Conservation (phyloP, 1,284 basidiomycete species). For the Xerocomus amazonicus region DNA sequence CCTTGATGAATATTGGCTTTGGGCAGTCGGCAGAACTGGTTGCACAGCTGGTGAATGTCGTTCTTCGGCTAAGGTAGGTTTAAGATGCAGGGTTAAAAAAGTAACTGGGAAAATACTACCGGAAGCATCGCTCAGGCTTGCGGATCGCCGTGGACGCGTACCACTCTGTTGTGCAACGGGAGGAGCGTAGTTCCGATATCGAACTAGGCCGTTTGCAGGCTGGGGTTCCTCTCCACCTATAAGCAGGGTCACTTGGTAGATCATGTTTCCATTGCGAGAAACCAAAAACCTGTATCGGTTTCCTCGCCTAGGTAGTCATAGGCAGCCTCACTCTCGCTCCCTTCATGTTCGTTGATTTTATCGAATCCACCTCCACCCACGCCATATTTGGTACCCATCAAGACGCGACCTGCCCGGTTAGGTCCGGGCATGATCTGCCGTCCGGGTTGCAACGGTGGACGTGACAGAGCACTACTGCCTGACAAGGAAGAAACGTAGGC, state of each 20-base stretch:
- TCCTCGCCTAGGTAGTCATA: constrained; percentile 30
- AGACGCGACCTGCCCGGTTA: constrained; percentile 33
- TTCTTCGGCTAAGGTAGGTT: constrained; percentile 22
- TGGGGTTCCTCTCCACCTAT: constrained; percentile 31
- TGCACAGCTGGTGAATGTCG: constrained; percentile 31
- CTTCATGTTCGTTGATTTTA: constrained; percentile 36
- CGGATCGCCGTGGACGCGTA: constrained; percentile 59
- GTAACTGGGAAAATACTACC: constrained; percentile 34
- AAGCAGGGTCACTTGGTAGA: constrained; percentile 3
- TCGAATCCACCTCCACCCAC: constrained; percentile 27
- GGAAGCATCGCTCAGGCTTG: constrained; percentile 62
- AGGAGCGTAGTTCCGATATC: constrained; percentile 28
- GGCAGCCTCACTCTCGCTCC: constrained; percentile 28
- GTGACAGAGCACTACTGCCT: constrained; percentile 17
- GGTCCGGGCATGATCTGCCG: constrained; percentile 38
- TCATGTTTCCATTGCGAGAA: constrained; percentile 1
- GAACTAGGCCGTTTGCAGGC: constrained; percentile 19
- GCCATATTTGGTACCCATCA: constrained; percentile 35
- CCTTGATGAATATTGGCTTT: constrained; percentile 40
- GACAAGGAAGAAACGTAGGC: constrained; percentile 30
- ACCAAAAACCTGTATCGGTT: constrained; percentile 31
- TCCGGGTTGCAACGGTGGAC: constrained; percentile 30
- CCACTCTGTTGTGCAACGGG: constrained; percentile 18
- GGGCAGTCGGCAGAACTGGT: constrained; percentile 27
- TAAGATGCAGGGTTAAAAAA: constrained; percentile 7